Percentiles rank a stretch among this genome's conserved stretches.
Evolutionary conservation across 2,329 filamentous ascomycete genomes (phyloP).

Genomic region (Alternaria sp.): DNA sequence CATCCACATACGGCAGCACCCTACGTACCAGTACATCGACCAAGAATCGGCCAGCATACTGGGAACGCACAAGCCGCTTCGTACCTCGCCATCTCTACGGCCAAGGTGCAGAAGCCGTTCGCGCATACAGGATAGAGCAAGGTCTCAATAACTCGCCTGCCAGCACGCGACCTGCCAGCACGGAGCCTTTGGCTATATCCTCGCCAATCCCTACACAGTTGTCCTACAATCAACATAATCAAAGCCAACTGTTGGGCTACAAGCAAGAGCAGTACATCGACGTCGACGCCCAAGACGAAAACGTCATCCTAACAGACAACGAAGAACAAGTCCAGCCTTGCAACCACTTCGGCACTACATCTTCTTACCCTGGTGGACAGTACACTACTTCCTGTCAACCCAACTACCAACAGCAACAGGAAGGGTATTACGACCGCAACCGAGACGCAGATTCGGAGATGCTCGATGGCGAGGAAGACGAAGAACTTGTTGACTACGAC

Average conservation of each 20-base stretch:
- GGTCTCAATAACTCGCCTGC: conserved; percentile 28
- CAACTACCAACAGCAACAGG: conserved; percentile 6
- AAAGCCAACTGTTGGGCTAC: conserved; percentile 15
- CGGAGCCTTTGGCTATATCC: conserved; percentile 32
- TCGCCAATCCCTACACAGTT: conserved; percentile 38
- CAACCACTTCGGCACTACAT: conserved; percentile 11
- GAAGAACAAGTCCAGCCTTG: conserved; percentile 23
- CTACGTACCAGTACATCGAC: conserved; percentile 19
- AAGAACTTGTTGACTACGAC: conserved; percentile 16
- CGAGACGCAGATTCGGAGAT: conserved; percentile 28
- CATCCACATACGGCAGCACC: conserved; percentile 28
- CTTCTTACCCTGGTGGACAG: conserved; percentile 9
- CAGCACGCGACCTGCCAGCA: conserved; percentile 25
- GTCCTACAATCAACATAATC: conserved; percentile 27
- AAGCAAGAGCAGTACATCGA: conserved; percentile 22
- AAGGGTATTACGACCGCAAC: neutral
- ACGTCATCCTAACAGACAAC: conserved; percentile 18
- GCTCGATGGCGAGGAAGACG: conserved; percentile 22
- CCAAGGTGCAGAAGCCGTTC: conserved; percentile 44
- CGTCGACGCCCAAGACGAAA: conserved; percentile 21
- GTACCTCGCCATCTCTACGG: conserved; percentile 50
- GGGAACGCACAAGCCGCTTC: conserved; percentile 45
- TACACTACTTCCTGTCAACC: neutral
- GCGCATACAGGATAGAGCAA: conserved; percentile 35
- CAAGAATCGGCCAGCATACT: conserved; percentile 41